A percentile compares a stretch with the other conserved stretches of the same genome.
These are phyloP conservation scores for Brassica incana DNA, from an alignment of 345 rosid species.

Conservation along the genomic window DNA sequence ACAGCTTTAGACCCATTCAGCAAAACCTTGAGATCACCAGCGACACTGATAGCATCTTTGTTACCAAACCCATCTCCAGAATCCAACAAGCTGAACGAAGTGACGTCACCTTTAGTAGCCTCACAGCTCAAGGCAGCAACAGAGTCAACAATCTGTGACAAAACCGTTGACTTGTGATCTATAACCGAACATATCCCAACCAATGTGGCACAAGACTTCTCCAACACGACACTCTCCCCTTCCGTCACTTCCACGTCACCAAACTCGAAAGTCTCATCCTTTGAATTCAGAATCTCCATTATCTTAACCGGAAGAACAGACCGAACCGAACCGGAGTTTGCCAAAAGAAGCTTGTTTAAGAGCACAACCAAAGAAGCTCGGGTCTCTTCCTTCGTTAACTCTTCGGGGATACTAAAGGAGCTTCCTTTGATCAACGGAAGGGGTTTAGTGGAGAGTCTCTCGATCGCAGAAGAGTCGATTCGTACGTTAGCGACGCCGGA, in stretches of 20 bases:
- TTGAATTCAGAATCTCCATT: conserved; percentile 40
- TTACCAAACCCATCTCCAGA: conserved; percentile 69
- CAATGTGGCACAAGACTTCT: conserved; percentile 43
- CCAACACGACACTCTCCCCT: conserved; percentile 44
- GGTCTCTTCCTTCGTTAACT: conserved; percentile 40
- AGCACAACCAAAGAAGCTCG: conserved; percentile 41
- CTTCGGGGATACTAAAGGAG: conserved; percentile 6
- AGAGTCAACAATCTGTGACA: conserved; percentile 54
- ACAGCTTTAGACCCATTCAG: conserved; percentile 70
- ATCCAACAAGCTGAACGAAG: conserved; percentile 49
- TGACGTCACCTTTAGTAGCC: conserved; percentile 51
- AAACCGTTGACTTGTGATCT: conserved; percentile 52
- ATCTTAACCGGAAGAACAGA: conserved; percentile 44
- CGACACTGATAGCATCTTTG: conserved; percentile 69
- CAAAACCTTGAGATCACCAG: conserved; percentile 72
- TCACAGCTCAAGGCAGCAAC: conserved; percentile 83
- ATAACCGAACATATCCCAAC: conserved; percentile 57
- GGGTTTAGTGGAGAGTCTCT: conserved; percentile 36
- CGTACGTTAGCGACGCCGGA: conserved; percentile 42
- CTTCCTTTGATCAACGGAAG: neutral
- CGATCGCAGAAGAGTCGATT: conserved; percentile 54
- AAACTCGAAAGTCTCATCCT: neutral
- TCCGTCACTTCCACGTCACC: conserved; percentile 48
- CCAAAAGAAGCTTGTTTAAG: conserved; percentile 10
- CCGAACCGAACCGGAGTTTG: conserved; percentile 38